Conservation (phyloP, 1,284 basidiomycete genomes). For the Ceratobasidium sp. region DNA sequence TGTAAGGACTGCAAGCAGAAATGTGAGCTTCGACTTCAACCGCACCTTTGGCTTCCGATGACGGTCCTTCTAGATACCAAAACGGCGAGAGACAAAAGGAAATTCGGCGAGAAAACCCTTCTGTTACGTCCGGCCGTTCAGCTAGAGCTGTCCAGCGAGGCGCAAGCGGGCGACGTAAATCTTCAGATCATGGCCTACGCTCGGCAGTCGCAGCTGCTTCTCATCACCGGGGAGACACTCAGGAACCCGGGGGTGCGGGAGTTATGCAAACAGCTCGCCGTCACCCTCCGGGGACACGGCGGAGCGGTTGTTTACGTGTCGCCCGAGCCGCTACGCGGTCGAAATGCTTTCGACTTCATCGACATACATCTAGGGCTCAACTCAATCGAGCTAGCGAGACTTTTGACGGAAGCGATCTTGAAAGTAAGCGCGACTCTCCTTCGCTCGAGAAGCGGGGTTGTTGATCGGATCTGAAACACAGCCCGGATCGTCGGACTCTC, state of each 20-base stretch:
- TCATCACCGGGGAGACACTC: constrained; percentile 7
- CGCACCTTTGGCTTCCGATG: background rate
- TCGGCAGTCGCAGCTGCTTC: background rate
- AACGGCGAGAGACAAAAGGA: background rate
- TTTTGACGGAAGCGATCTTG: background rate
- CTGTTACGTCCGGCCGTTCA: constrained; percentile 24
- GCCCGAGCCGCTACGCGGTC: background rate
- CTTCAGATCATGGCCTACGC: background rate
- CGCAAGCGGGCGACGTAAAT: background rate
- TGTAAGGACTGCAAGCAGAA: background rate
- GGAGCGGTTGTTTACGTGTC: constrained; percentile 16
- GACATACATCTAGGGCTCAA: constrained; percentile 10
- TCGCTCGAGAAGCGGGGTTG: too few relatives aligned
- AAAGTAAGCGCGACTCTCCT: background rate
- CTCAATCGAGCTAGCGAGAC: background rate
- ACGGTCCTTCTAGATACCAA: background rate
- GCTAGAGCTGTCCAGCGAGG: background rate
- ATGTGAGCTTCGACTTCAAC: background rate
- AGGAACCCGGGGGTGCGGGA: background rate
- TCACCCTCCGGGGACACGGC: background rate
- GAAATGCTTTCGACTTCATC: background rate
- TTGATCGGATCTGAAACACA: background rate
- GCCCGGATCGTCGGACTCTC: too few relatives aligned
- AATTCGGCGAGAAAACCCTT: background rate
- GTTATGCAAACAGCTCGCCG: constrained; percentile 2